Evolutionary conservation across 495 filamentous ascomycete genomes (phyloP).

Genomic region (Cercophora samala): DNA sequence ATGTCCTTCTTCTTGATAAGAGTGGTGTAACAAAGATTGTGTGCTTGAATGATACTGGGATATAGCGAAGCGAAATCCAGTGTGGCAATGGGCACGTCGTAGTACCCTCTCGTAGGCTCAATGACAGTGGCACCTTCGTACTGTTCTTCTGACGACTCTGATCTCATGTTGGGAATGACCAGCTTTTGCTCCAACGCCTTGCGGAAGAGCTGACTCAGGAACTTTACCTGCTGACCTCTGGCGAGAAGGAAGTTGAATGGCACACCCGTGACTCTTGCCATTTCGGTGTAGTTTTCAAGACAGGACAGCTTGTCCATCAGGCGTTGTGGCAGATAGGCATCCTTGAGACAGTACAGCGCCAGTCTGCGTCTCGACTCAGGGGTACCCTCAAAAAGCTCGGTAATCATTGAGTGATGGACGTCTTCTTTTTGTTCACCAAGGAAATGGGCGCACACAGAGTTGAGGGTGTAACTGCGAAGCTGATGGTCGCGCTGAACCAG

Average conservation of each 20-base stretch:
- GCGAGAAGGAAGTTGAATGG: conserved; percentile 94
- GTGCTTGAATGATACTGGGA: conserved; percentile 97
- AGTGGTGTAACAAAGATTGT: conserved; percentile 98
- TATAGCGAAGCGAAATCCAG: conserved; percentile 99
- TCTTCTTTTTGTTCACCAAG: conserved; percentile 98
- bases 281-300: conserved; percentile 96
- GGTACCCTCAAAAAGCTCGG: conserved; percentile 92
- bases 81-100: conserved; percentile 90
- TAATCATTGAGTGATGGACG: conserved; percentile 99
- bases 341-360: conserved; percentile 96
- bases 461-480: conserved; percentile 92
- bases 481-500: conserved; percentile 92
- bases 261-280: conserved; percentile 98
- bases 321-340: conserved; percentile 91
- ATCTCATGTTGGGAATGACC: conserved; percentile 80
- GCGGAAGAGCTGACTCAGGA: conserved; percentile 94
- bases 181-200: conserved; percentile 89
- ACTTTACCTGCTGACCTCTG: conserved; percentile 94
- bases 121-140: conserved; percentile 99
- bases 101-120: conserved; percentile 87
- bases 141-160: conserved; percentile 68
- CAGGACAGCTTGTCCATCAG: conserved; percentile 98
- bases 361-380: conserved; percentile 85
- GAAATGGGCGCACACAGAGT: conserved; percentile 96
- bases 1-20: conserved; percentile 76